A percentile compares a stretch with the other conserved stretches of the same genome.
phyloP scores from a whole-genome alignment of 768 basidiomycete species.

The Strobilomyces dryophilus region DNA sequence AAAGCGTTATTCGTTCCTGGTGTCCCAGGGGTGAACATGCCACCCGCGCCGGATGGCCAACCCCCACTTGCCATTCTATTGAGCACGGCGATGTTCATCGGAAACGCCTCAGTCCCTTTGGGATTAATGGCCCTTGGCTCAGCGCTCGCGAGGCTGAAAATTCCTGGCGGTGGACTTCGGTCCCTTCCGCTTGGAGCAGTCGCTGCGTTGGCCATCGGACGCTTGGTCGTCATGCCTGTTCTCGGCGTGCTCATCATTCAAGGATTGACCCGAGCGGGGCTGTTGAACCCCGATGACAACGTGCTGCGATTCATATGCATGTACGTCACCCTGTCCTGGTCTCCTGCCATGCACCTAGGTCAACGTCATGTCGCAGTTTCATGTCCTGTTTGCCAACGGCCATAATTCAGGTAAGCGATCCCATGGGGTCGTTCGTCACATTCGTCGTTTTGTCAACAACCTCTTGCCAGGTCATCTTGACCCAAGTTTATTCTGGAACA shows the following conservation, averaged over 20 bases:
- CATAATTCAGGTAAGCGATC: slow-evolving; percentile 46
- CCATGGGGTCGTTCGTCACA: not conserved
- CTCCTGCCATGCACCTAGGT: not conserved
- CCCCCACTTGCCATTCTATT: slow-evolving; percentile 62
- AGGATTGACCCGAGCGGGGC: slow-evolving; percentile 41
- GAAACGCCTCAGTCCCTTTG: slow-evolving; percentile 59
- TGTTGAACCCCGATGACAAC: slow-evolving; percentile 50
- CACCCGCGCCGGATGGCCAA: slow-evolving; percentile 57
- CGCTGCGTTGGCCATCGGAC: slow-evolving; percentile 45
- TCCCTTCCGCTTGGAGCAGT: slow-evolving; percentile 52
- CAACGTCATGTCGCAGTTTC: slow-evolving; percentile 36
- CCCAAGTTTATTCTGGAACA: slow-evolving; percentile 63
- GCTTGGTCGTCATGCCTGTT: slow-evolving; percentile 55
- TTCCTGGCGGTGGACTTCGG: slow-evolving; percentile 46
- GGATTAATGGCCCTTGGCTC: slow-evolving; percentile 61
- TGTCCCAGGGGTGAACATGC: slow-evolving; percentile 41
- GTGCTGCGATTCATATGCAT: slow-evolving; percentile 67
- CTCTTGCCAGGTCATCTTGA: slow-evolving; percentile 48
- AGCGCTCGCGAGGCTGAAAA: slow-evolving; percentile 52
- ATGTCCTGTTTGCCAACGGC: slow-evolving; percentile 59
- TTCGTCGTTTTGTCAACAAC: not conserved
- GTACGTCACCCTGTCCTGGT: slow-evolving; percentile 34
- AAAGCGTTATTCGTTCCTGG: slow-evolving; percentile 55
- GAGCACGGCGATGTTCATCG: slow-evolving; percentile 55
- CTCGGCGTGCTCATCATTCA: slow-evolving; percentile 56